Conservation (phyloP, 176 grass and related monocot genomes). For the Echinochloa phyllopogon region DNA sequence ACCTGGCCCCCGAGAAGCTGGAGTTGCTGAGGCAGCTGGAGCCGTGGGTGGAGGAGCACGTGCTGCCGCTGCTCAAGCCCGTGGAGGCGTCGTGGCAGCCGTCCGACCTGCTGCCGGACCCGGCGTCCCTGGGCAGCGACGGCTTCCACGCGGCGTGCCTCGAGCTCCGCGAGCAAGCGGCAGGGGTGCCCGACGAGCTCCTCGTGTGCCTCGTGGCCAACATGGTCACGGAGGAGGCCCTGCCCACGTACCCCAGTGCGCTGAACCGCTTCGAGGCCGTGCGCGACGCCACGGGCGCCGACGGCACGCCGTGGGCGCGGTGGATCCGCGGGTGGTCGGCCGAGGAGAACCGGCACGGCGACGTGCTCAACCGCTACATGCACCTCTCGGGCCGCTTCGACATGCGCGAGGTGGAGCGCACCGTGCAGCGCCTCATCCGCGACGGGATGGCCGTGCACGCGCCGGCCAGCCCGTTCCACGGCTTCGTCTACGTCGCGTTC, state of each 20-base stretch:
- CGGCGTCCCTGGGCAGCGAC: constrained; percentile 38
- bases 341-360: constrained; percentile 95
- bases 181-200: constrained; percentile 46
- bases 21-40: constrained; percentile 64
- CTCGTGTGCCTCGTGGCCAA: constrained; percentile 72
- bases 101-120: constrained; percentile 66
- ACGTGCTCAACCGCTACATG: constrained; percentile 82
- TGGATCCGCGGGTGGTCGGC: constrained; percentile 85
- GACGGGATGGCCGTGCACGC: constrained; percentile 53
- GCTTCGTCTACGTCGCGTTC: constrained; percentile 69
- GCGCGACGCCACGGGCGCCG: constrained; percentile 65
- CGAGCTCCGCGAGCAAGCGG: constrained; percentile 49
- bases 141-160: constrained; percentile 55
- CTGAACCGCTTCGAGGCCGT: constrained; percentile 59
- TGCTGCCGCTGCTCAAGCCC: constrained; percentile 69
- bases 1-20: constrained; percentile 58
- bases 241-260: constrained; percentile 71
- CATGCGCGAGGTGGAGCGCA: constrained; percentile 79
- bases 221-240: constrained; percentile 80
- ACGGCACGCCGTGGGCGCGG: constrained; percentile 66
- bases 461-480: constrained; percentile 51
- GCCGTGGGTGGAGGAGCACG: constrained; percentile 49
- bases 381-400: constrained; percentile 83
- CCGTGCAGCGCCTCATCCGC: constrained; percentile 72
- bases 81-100: constrained; percentile 76